phyloP scores from a whole-genome alignment of 108 stramenopile species.

The Schizochytrium sp. region DNA sequence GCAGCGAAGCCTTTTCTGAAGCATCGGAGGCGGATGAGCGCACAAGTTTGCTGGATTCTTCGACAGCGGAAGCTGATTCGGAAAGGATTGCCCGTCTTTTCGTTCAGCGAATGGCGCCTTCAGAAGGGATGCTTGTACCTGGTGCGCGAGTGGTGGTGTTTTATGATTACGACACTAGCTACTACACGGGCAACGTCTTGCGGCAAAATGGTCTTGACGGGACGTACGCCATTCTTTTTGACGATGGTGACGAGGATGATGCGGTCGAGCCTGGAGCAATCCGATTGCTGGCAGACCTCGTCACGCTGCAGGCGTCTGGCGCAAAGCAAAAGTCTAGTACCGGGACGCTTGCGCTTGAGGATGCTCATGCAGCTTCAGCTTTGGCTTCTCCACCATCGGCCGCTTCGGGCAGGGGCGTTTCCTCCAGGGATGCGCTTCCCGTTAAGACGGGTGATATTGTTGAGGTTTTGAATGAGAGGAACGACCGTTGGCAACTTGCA shows the following conservation, averaged over 20 bases:
- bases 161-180: neutral
- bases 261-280: neutral
- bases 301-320: neutral
- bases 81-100: neutral
- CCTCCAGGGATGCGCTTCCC: neutral
- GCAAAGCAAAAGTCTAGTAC: no score
- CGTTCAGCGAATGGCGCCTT: neutral
- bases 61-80: neutral
- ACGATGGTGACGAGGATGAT: conserved; percentile 5
- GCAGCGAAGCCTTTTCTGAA: no score
- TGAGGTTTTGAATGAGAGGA: neutral
- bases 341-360: neutral
- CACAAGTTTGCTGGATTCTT: neutral
- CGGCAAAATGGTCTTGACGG: neutral
- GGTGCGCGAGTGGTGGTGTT: neutral
- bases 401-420: neutral
- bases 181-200: neutral
- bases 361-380: neutral
- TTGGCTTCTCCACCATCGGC: neutral
- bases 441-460: neutral
- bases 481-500: neutral
- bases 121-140: neutral
- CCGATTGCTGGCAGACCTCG: neutral
- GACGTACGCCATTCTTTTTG: neutral
- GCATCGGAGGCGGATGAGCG: no score